phyloP scores from a whole-genome alignment of 805 yeast species.

The Candida coleopterorum region DNA sequence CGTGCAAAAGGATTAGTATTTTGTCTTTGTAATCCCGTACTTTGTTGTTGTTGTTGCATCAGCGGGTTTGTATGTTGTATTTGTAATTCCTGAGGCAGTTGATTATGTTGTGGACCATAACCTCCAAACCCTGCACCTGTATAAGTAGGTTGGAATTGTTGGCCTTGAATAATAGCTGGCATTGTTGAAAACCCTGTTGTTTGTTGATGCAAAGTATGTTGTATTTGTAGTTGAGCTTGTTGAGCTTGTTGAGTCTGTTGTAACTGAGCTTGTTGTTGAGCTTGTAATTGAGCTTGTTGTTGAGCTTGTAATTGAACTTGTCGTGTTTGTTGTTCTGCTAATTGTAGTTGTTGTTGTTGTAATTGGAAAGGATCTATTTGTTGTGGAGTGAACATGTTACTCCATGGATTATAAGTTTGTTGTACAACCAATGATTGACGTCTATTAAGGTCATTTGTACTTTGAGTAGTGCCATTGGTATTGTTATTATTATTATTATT shows the following conservation, averaged over 20 bases:
- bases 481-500: slow-evolving; percentile 3
- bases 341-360: slow-evolving; percentile 21
- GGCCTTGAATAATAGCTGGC: slow-evolving; percentile 13
- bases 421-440: slow-evolving; percentile 28
- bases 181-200: slow-evolving; percentile 8
- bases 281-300: slow-evolving; percentile 12
- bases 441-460: slow-evolving; percentile 11
- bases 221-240: slow-evolving; percentile 15
- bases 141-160: slow-evolving; percentile 15
- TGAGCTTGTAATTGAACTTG: slow-evolving; percentile 19
- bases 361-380: slow-evolving; percentile 12
- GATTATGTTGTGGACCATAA: slow-evolving; percentile 34
- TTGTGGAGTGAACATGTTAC: slow-evolving; percentile 11
- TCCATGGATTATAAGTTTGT: slow-evolving; percentile 42
- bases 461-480: slow-evolving; percentile 5
- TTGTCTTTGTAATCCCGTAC: slow-evolving; percentile 19
- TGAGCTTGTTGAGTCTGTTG: slow-evolving; percentile 9
- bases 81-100: slow-evolving; percentile 10
- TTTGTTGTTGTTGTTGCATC: slow-evolving; percentile 12
- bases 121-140: slow-evolving; percentile 64
- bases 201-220: slow-evolving; percentile 22
- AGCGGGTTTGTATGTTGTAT: slow-evolving; percentile 22
- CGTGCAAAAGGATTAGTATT: slow-evolving; percentile 35
- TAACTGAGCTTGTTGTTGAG: slow-evolving; percentile 8
- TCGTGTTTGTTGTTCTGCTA: slow-evolving; percentile 21